Evolutionary conservation across 1,139 yeast genomes (phyloP), one percentile per base, ranked within the genome.

Genomic region (Yamadazyma sp.): DNA sequence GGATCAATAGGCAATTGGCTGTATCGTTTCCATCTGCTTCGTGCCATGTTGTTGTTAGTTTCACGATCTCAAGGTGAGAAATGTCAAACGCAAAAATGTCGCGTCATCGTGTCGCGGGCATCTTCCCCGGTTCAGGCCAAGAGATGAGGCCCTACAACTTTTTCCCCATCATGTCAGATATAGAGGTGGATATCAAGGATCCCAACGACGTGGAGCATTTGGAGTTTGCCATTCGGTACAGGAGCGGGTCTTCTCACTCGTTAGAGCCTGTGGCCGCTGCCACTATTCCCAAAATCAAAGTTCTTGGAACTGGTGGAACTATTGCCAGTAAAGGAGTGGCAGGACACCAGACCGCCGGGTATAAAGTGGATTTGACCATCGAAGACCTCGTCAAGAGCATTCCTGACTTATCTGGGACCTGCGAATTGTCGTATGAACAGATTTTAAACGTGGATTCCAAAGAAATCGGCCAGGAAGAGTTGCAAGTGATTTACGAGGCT

Each of bases 291-390:
- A 56, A 57, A 5, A 63, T 82, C 35, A 81, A 81, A 48, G 78
- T 82, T 16, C 61, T 82, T 25, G 88, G 86, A 2, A 82, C 88
- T 1, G 88, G 88, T 8, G 88, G 88, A 11, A 82, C 88, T 2
- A 82, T 82, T 48, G 87, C 87, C 1, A 78, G 86, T 1, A 80
- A 79, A 51, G 86, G 85, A 0, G 57, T 66, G 1, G 55, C 69
- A 11, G 64, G 79, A 1, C 70, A 79, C 21, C 79, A 78, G 42
- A 81, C 87, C 2, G 85, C 86, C 1, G 87, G 86, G 1, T 82
- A 82, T 53, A 68, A 77, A 40, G 86, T 82, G 2, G 87, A 80
- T 54, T 61, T 82, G 46, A 77, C 86, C 10, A 78, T 81, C 39
- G 83, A 80, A 47, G 85, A 81, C 42, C 63, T 82, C 48, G 60